phyloP scores from a whole-genome alignment of 2,329 filamentous ascomycete species.

The Claviceps sp. region DNA sequence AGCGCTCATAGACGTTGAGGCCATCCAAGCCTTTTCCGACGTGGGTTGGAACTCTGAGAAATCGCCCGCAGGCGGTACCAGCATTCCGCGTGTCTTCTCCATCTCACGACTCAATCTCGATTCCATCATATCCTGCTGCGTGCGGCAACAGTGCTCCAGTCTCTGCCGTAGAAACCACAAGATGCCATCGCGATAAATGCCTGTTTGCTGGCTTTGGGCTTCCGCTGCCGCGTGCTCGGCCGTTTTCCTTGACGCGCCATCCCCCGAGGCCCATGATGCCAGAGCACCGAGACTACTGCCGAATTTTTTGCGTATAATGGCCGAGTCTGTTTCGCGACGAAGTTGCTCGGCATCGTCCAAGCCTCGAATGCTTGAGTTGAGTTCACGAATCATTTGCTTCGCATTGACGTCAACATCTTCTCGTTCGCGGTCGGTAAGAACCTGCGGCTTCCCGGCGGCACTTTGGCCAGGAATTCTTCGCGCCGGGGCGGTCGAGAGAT shows the following conservation, averaged over 20 bases:
- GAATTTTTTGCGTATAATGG: conserved; percentile 58
- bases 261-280: conserved; percentile 52
- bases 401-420: conserved; percentile 81
- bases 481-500: conserved; percentile 69
- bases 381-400: conserved; percentile 70
- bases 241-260: conserved; percentile 33
- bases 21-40: conserved; percentile 5
- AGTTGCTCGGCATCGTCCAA: conserved; percentile 73
- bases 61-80: conserved; percentile 27
- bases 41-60: conserved; percentile 19
- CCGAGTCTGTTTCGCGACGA: conserved; percentile 60
- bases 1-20: not conserved
- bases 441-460: conserved; percentile 31
- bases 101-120: conserved; percentile 69
- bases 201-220: conserved; percentile 50
- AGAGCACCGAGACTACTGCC: conserved; percentile 50
- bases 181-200: conserved; percentile 65
- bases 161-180: conserved; percentile 68
- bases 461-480: conserved; percentile 39
- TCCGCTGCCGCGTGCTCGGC: conserved; percentile 62
- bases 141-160: conserved; percentile 61
- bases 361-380: conserved; percentile 67
- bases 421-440: conserved; percentile 67
- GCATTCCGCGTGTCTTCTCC: conserved; percentile 77
- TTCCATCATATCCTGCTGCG: conserved; percentile 89